phyloP scores from a whole-genome alignment of 1,284 basidiomycete genomes.

The Calocybe gambosa region DNA sequence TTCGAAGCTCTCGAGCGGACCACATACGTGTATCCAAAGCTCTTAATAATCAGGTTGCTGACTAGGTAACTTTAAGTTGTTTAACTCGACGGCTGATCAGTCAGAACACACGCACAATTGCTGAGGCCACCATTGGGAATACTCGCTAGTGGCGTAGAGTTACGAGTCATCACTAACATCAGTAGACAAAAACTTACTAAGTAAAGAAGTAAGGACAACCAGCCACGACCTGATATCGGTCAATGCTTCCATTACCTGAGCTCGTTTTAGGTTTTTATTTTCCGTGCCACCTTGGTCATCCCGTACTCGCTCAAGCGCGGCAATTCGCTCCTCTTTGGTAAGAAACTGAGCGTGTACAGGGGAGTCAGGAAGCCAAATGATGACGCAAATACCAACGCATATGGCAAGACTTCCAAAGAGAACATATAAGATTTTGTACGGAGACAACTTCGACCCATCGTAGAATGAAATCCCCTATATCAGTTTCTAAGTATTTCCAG shows the following conservation, averaged over 20 bases:
- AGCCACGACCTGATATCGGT: conserved; percentile 60
- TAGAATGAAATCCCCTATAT: conserved; percentile 53
- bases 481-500: neutral
- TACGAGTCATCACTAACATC: conserved; percentile 10
- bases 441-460: conserved; percentile 37
- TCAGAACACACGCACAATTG: conserved; percentile 42
- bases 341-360: conserved; percentile 56
- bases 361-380: conserved; percentile 62
- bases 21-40: conserved; percentile 62
- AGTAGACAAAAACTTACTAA: conserved; percentile 36
- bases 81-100: neutral
- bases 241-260: conserved; percentile 54
- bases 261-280: conserved; percentile 55
- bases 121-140: conserved; percentile 62
- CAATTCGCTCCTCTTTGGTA: conserved; percentile 53
- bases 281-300: conserved; percentile 61
- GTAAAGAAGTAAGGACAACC: conserved; percentile 49
- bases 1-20: neutral
- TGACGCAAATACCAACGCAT: conserved; percentile 47
- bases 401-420: conserved; percentile 58
- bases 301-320: conserved; percentile 61
- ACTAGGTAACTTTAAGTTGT: conserved; percentile 31
- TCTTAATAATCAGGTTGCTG: conserved; percentile 57
- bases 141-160: conserved; percentile 35
- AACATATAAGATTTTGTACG: conserved; percentile 61